Evolutionary conservation across 495 filamentous ascomycete species (phyloP).

Genomic region (Bryoglossum gracile): DNA sequence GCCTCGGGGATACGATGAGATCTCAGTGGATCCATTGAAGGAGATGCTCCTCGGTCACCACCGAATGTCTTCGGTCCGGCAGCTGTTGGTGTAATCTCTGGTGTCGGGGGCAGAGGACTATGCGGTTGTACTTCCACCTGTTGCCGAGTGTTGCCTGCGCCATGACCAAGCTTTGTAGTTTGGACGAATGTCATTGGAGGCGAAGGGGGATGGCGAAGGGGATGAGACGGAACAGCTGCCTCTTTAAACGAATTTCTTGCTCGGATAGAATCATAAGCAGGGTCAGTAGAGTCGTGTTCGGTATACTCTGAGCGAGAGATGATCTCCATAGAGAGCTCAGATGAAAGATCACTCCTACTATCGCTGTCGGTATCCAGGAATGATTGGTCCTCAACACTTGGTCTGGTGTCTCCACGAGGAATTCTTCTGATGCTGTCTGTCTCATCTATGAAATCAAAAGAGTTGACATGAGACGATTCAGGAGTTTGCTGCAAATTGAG

Average conservation of each 20-base stretch:
- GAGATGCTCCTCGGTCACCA: constrained; percentile 15
- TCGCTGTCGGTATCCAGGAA: constrained; percentile 64
- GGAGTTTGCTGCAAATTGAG: constrained; percentile 23
- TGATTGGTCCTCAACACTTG: constrained; percentile 43
- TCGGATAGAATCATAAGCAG: constrained; percentile 37
- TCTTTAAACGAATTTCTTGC: constrained; percentile 28
- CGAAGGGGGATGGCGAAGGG: constrained; percentile 63
- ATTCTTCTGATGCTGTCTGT: constrained; percentile 52
- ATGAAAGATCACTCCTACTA: constrained; percentile 68
- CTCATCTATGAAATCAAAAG: constrained; percentile 45
- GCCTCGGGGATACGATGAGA: constrained; percentile 20
- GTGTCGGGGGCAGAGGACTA: constrained; percentile 45
- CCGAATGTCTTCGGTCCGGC: neutral
- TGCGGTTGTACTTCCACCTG: constrained; percentile 27
- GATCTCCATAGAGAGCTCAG: constrained; percentile 68
- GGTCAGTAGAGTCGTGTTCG: constrained; percentile 24
- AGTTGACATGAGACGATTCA: constrained; percentile 33
- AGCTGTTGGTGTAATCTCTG: constrained; percentile 41
- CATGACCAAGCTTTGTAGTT: constrained; percentile 28
- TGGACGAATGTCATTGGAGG: constrained; percentile 70
- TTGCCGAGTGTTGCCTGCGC: constrained; percentile 37
- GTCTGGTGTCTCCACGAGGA: constrained; percentile 31
- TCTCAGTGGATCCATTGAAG: constrained; percentile 20
- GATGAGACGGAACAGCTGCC: constrained; percentile 47
- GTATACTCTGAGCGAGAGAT: constrained; percentile 32